Evolutionary conservation across 2,329 filamentous ascomycete species (phyloP), one percentile per base, ranked within the genome.

Genomic region (Talaromyces sp.): DNA sequence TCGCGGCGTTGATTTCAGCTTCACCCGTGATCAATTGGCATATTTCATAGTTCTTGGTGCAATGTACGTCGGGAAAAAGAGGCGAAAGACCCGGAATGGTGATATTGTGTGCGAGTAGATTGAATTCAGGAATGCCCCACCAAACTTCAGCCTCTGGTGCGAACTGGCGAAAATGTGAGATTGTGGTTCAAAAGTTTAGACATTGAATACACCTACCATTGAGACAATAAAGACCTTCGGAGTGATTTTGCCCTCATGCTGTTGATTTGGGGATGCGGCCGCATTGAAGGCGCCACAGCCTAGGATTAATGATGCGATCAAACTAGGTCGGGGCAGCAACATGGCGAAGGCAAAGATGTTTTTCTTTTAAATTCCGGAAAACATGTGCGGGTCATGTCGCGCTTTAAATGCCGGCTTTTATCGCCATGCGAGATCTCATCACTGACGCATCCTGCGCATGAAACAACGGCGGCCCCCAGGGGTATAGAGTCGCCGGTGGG

Each of bases 1-100:
- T 73, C 0, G 89, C 89, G 0, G 89, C 87, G 66, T 91, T 92
- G 75, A 91, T 89, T 71, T 90, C 87, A 9, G 80, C 78, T 68
- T 87, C 86, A 51, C 87, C 87, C 1, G 85, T 83, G 8, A 84
- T 84, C 41, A 90, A 62, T 65, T 91, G 87, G 71, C 89, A 91
- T 43, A 91, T 74, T 3, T 79, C 76, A 27, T 80, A 76, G 60
- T 85, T 73, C 10, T 73, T 71, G 0, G 83, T 86, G 70, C 88
- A 92, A 68, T 86, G 83, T 0, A 85, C 80, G 16, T 82, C 72
- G 0, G 86, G 86, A 65, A 82, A 89, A 2, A 87, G 70, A 64
- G 86, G 84, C 0, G 85, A 88, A 10, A 88, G 75, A 1, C 86
- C 86, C 0, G 84, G 81, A 1, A 85, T 68, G 2, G 82, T 78